Evolutionary conservation across 331 rosid species (phyloP).

Genomic region (Spiraea crenata): DNA sequence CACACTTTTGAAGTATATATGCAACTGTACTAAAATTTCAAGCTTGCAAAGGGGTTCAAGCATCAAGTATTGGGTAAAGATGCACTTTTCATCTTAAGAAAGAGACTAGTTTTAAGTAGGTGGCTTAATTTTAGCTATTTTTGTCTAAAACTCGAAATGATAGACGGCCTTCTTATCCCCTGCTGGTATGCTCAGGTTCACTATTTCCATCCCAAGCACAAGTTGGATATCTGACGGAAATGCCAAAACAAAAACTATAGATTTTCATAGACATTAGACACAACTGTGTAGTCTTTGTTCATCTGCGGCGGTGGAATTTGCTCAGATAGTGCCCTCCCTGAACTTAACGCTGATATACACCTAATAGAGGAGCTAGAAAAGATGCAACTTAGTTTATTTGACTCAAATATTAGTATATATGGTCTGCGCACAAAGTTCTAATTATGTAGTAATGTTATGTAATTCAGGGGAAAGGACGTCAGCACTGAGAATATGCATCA

Average conservation of each 20-base stretch:
- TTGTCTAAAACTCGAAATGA: not conserved
- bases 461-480: constrained; percentile 67
- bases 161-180: not conserved
- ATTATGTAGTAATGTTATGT: not conserved
- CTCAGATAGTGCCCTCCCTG: not conserved
- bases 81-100: not conserved
- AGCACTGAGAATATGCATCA: constrained; percentile 76
- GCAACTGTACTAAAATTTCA: not conserved
- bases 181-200: not conserved
- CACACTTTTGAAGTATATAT: not conserved
- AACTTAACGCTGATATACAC: not conserved
- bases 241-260: not conserved
- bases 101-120: not conserved
- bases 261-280: not conserved
- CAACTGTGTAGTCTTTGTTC: not conserved
- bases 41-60: not conserved
- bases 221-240: not conserved
- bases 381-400: not conserved
- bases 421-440: constrained; percentile 1
- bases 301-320: not conserved
- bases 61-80: not conserved
- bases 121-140: not conserved
- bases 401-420: not conserved
- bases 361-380: not conserved
- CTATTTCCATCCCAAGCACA: not conserved